Base-by-base conservation (phyloP, 2,329 filamentous ascomycete genomes). In the Talaromyces pinophilus region DNA sequence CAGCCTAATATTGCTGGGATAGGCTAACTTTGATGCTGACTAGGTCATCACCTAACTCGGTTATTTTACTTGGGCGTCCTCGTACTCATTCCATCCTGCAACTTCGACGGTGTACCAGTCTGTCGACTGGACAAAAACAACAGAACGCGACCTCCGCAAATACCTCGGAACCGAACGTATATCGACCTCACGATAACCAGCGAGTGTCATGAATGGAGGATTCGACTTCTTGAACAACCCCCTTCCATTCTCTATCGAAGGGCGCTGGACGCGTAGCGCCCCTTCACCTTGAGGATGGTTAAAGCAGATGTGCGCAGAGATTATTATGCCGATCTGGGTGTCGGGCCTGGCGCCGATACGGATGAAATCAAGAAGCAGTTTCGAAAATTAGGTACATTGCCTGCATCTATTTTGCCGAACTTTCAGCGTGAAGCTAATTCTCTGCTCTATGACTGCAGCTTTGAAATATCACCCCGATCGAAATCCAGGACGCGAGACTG, bases 401-500 rank as follows among this genome's bases (percentile, higher is more conserved):
- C 3, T 19, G 2, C 44, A 40, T 50, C 10, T 25, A 10, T 62
- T 19, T 11, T 25, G 28, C 11, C 25, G 6, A 19, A 17, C 2
- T 30, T 25, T 1, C 25, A 19, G 17, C 15, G 28, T 22, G 13
- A 54, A 15, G 28, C 55, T 54, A 15, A 65, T 6, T 5, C 10
- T 35, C 42, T 46, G 8, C 5, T 48, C 38, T 8, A 33, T 63
- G 10, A 15, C 15, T 63, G 13, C 65, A 92, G 92, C 92, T 59
- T 83, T 96, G 57, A 91, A 91, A 77, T 96, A 91, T 73, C 93
- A 97, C 74, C 93, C 93, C 7, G 93, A 97, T 76, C 90, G 93
- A 67, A 96, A 97, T 74, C 92, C 90, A 11, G 93, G 93, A 62
- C 87, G 87, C 73, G 92, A 96, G 79, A 80, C 86, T 66, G 92